These are phyloP conservation scores for Talaromyces thailandensis DNA, from an alignment of 495 filamentous ascomycete species.

Conservation along the genomic window DNA sequence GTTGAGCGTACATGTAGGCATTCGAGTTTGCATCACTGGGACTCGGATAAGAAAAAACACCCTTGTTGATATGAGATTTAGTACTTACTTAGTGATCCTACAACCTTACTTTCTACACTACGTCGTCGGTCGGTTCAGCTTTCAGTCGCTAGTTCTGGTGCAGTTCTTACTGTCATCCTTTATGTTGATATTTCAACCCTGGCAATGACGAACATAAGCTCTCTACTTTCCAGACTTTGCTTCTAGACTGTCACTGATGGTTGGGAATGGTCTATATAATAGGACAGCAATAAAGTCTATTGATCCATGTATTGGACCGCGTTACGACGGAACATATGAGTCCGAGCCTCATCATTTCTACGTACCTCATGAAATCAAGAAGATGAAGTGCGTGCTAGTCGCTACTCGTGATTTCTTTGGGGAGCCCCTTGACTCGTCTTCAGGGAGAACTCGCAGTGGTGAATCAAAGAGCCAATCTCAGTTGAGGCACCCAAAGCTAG, in stretches of 20 bases:
- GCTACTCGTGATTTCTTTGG: conserved; percentile 4
- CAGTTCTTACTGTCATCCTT: no score
- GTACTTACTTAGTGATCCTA: no score
- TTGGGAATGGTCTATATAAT: not conserved
- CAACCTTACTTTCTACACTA: no score
- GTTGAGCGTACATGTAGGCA: no score
- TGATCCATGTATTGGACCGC: not conserved
- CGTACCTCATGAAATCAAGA: not conserved
- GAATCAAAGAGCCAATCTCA: not conserved
- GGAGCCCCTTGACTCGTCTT: not conserved
- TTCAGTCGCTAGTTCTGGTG: no score
- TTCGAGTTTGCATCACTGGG: no score
- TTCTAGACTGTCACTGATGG: not conserved
- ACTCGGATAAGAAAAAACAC: no score
- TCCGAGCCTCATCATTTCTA: not conserved
- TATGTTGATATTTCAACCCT: no score
- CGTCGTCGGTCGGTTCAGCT: no score
- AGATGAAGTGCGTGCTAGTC: conserved; percentile 6
- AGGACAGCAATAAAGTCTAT: not conserved
- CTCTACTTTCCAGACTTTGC: no score
- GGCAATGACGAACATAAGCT: no score
- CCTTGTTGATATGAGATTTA: no score
- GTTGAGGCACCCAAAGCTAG: not conserved
- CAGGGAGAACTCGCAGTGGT: not conserved
- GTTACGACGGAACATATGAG: not conserved